phyloP scores from a whole-genome alignment of 768 basidiomycete genomes.

The Lentinula edodes region DNA sequence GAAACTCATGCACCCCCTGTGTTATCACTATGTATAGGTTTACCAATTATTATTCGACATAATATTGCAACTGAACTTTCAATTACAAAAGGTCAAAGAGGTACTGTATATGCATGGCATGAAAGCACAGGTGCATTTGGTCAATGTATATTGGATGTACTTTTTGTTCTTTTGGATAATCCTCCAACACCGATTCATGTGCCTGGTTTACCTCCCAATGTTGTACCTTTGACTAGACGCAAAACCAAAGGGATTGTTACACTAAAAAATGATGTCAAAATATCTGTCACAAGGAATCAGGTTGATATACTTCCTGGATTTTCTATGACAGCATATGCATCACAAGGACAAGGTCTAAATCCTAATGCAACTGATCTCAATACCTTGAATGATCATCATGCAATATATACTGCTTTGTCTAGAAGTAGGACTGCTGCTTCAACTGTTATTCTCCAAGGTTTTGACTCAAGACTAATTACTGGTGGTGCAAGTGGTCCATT shows the following conservation, averaged over 20 bases:
- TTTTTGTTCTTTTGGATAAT: slow-evolving; percentile 22
- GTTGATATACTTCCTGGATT: slow-evolving; percentile 18
- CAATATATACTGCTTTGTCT: too few species aligned
- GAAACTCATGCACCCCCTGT: slow-evolving; percentile 20
- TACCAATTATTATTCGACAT: slow-evolving; percentile 26
- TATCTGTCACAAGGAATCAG: slow-evolving; percentile 8
- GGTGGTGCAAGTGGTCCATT: slow-evolving; percentile 9
- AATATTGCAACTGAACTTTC: slow-evolving; percentile 28
- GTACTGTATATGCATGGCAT: slow-evolving; percentile 21
- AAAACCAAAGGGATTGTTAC: slow-evolving; percentile 4
- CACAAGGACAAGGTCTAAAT: slow-evolving; percentile 23
- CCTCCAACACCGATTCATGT: slow-evolving; percentile 18
- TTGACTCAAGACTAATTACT: slow-evolving; percentile 10
- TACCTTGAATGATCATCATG: slow-evolving; percentile 14
- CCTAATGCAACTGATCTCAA: slow-evolving; percentile 22
- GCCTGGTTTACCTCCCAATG: slow-evolving; percentile 21
- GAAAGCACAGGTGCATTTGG: background rate
- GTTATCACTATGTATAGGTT: slow-evolving; percentile 22
- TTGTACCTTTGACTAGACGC: slow-evolving; percentile 19
- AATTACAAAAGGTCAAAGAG: slow-evolving; percentile 28
- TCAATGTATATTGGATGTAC: slow-evolving; percentile 16
- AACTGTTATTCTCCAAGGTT: slow-evolving; percentile 17
- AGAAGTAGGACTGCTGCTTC: slow-evolving; percentile 14
- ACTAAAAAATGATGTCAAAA: slow-evolving; percentile 13
- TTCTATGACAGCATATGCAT: slow-evolving; percentile 27